Base-by-base conservation (phyloP, 345 rosid species). In the Zanthoxylum bungeanum region DNA sequence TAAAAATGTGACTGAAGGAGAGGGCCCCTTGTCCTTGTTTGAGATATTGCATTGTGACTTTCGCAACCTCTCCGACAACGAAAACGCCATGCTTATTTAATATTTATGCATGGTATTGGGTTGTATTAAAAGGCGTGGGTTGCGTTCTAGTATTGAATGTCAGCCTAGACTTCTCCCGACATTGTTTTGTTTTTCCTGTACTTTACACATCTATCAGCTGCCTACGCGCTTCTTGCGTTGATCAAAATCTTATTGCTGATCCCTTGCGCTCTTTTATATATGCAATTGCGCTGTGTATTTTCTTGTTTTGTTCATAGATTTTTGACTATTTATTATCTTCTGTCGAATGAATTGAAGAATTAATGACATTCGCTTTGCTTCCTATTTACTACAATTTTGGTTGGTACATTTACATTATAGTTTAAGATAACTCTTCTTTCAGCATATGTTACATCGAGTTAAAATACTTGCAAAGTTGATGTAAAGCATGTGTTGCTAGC, bases 51-150 rank as follows among this genome's bases (percentile, higher is more conserved):
- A 81, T 31, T 72, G 89, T 21, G 91, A 80, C 94, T 77, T 61
- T 80, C 93, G 96, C 93, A 90, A 86, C 80, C 89, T 92, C 92
- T 90, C 90, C 93, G 40, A 87, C 74, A 88, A 5, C 46, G 78
- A 85, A 22, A 39, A 0, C 31, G 66, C 61, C 42, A 5, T 33
- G 36, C 64, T 19, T n/a, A n/a, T n/a, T n/a, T n/a, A n/a, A n/a
- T n/a, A n/a, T n/a, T 58, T 44, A 4, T 74, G 73, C 50, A 12
- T 58, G 62, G 40, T 1, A 60, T 4, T 60, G 88, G 98, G 91
- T 87, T 80, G 85, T 79, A 82, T 82, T 21, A 73, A 87, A 92
- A 92, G 93, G 96, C 92, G 75, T 80, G 92, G 92, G 90, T 73
- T 86, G 81, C 83, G 63, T 90, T 92, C 87, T 89, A 87, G 69